Evolutionary conservation across 257 asterid species (phyloP).

Genomic region (Ilex aquifolium): DNA sequence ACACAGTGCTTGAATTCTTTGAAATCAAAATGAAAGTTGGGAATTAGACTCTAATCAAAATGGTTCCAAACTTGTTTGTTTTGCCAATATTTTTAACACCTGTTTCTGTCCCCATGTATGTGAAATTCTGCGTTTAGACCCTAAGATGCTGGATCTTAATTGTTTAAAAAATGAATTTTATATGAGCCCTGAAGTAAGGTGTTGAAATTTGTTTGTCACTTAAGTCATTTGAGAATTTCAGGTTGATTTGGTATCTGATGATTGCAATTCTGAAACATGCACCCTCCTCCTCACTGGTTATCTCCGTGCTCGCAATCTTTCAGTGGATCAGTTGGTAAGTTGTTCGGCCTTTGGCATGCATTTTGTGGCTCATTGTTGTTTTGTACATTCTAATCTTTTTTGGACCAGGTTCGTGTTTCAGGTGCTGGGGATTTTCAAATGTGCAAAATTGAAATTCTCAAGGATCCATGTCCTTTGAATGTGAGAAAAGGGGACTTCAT

Average conservation of each 20-base stretch:
- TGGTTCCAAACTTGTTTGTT: too few species aligned
- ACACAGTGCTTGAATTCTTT: too few species aligned
- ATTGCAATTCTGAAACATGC: conserved; percentile 44
- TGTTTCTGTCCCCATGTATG: too few species aligned
- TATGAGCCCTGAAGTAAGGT: too few species aligned
- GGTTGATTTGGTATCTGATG: conserved; percentile 57
- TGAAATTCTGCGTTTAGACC: too few species aligned
- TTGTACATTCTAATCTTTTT: conserved; percentile 26
- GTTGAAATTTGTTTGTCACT: conserved; percentile 5
- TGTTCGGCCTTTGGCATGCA: conserved; percentile 18
- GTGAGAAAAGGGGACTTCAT: conserved; percentile 54
- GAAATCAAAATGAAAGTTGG: too few species aligned
- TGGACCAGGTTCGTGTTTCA: conserved; percentile 82
- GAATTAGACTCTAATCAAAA: too few species aligned
- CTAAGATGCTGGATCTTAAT: too few species aligned
- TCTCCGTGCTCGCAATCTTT: conserved; percentile 64
- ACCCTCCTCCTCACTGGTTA: conserved; percentile 83
- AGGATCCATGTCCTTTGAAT: conserved; percentile 75
- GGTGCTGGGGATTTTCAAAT: conserved; percentile 96
- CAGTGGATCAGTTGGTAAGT: conserved; percentile 88
- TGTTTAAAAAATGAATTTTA: too few species aligned
- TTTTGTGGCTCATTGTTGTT: conserved; percentile 10
- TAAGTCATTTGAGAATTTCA: conserved; percentile 19
- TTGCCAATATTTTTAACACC: not conserved
- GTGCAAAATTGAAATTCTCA: conserved; percentile 76